Evolutionary conservation across 768 basidiomycete species (phyloP).

Genomic region (Kwoniella mangroviensis): DNA sequence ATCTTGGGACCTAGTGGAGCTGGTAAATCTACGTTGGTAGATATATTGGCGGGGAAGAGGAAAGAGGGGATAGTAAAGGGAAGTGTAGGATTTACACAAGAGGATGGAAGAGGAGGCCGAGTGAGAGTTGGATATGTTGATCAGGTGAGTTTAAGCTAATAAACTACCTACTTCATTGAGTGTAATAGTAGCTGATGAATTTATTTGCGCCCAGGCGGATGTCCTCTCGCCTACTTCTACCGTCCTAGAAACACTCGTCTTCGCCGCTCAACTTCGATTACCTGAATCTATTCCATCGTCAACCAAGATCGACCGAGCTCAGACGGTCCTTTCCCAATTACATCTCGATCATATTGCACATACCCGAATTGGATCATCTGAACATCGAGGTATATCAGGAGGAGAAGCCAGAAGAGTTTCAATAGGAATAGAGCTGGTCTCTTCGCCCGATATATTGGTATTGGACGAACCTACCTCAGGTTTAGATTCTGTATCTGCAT

Average conservation of each 20-base stretch:
- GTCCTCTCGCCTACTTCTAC: constrained; percentile 78
- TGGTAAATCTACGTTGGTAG: constrained; percentile 89
- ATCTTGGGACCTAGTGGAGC: constrained; percentile 90
- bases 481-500: constrained; percentile 85
- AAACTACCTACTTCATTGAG: constrained; percentile 12
- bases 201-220: constrained; percentile 66
- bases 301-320: constrained; percentile 61
- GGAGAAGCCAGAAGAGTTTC: constrained; percentile 89
- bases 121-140: constrained; percentile 83
- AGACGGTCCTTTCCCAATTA: constrained; percentile 72
- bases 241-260: constrained; percentile 77
- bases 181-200: constrained; percentile 11
- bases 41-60: constrained; percentile 80
- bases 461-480: constrained; percentile 80
- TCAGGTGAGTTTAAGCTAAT: constrained; percentile 46
- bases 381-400: constrained; percentile 82
- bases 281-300: constrained; percentile 62
- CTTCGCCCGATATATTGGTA: constrained; percentile 79
- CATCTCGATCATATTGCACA: constrained; percentile 74
- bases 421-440: constrained; percentile 86
- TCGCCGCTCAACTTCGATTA: constrained; percentile 81
- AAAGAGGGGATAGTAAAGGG: constrained; percentile 77
- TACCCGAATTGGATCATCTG: constrained; percentile 73
- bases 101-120: constrained; percentile 25
- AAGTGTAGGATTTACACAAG: constrained; percentile 64